A percentile compares a stretch with the other conserved stretches of the same genome.
phyloP scores from a whole-genome alignment of 2,329 filamentous ascomycete genomes.

The Botrytis fragariae region DNA sequence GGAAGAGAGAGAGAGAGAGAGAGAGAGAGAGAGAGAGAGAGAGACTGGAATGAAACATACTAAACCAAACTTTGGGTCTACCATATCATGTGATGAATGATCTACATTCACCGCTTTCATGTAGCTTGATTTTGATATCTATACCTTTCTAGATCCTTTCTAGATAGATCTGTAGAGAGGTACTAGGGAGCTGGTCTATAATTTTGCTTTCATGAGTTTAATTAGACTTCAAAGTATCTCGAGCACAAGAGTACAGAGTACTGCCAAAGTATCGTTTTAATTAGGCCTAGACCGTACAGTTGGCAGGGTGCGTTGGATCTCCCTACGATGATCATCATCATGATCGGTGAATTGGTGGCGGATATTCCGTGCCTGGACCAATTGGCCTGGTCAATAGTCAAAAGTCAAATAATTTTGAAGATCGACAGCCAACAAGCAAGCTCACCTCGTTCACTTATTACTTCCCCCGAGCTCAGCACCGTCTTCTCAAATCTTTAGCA shows the following conservation, averaged over 20 bases:
- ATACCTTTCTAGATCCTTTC: not conserved
- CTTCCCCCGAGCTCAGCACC: not conserved
- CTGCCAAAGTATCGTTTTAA: not conserved
- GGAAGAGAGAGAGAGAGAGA: no score
- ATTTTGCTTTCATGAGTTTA: not conserved
- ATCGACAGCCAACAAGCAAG: not conserved
- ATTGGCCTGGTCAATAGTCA: not conserved
- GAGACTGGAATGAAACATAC: not conserved
- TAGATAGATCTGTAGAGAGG: not conserved
- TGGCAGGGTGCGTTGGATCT: not conserved
- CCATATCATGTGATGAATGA: not conserved
- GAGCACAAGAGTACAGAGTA: not conserved
- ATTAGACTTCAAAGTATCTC: not conserved
- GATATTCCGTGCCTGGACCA: slow-evolving; percentile 5
- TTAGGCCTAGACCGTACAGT: not conserved
- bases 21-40: not conserved
- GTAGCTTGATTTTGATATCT: not conserved
- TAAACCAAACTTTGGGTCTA: not conserved
- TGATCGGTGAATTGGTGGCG: not conserved
- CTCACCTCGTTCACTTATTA: not conserved
- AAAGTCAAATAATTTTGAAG: slow-evolving; percentile 13
- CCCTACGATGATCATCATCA: not conserved
- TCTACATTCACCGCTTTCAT: not conserved
- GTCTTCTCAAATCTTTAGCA: not conserved
- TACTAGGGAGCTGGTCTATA: not conserved